Conservation (phyloP, 768 basidiomycete genomes). For the Auriscalpium microsporum region DNA sequence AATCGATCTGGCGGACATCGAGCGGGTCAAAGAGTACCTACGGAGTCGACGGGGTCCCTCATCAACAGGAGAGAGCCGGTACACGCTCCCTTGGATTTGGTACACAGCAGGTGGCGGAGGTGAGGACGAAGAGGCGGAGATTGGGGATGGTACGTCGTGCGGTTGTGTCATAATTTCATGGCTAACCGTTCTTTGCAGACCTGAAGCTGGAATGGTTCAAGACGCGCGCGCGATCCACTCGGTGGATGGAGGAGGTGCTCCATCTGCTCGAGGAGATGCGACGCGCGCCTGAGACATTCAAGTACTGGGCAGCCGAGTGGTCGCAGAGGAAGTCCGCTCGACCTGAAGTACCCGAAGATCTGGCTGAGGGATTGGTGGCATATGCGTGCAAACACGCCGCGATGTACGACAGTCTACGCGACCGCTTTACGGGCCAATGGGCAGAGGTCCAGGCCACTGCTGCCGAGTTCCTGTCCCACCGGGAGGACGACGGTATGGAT, state of each 20-base stretch:
- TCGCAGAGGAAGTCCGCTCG: background rate
- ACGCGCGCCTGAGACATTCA: background rate
- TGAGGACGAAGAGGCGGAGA: background rate
- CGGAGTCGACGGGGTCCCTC: too few species aligned
- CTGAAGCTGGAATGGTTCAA: background rate
- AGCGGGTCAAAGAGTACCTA: too few species aligned
- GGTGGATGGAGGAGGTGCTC: background rate
- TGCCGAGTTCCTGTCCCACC: too few species aligned
- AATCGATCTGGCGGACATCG: too few species aligned
- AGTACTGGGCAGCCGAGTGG: background rate
- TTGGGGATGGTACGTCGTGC: background rate
- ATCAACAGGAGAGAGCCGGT: background rate
- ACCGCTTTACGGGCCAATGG: too few species aligned
- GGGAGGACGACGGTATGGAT: too few species aligned
- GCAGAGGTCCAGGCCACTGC: too few species aligned
- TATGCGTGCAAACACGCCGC: background rate
- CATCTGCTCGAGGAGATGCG: background rate
- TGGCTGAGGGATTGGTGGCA: background rate
- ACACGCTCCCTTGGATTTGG: background rate
- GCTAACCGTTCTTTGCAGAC: background rate
- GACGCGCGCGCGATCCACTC: background rate
- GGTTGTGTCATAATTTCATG: background rate
- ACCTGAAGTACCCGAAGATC: background rate
- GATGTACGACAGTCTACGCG: background rate
- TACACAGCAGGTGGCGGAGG: background rate